A percentile compares a stretch with the other conserved stretches of the same genome.
phyloP scores from a whole-genome alignment of 164 flowering plant species.

The Vitis rotundifolia region DNA sequence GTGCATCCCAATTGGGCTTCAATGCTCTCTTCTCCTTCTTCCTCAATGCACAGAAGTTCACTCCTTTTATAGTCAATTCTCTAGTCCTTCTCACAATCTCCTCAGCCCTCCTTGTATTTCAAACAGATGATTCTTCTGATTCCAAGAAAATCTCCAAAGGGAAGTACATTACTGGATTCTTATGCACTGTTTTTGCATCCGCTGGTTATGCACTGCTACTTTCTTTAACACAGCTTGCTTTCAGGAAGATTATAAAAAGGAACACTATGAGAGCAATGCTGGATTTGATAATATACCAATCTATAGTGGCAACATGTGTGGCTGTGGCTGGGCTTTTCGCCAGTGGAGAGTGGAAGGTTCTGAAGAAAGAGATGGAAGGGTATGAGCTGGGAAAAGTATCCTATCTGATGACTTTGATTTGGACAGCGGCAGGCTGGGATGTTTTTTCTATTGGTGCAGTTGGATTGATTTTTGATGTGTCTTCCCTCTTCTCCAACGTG shows the following conservation, averaged over 20 bases:
- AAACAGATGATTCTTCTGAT: constrained; percentile 8
- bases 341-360: constrained; percentile 34
- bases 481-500: constrained; percentile 36
- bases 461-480: constrained; percentile 33
- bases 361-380: constrained; percentile 27
- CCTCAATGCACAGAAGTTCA: constrained; percentile 36
- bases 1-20: constrained; percentile 37
- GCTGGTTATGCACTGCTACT: constrained; percentile 29
- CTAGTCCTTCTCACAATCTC: constrained; percentile 38
- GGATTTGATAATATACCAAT: constrained; percentile 20
- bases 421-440: constrained; percentile 32
- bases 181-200: constrained; percentile 29
- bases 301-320: constrained; percentile 19
- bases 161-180: constrained; percentile 29
- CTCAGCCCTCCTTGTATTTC: constrained; percentile 30
- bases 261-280: constrained; percentile 15
- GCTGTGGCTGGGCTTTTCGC: constrained; percentile 28
- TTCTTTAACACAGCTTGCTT: constrained; percentile 25
- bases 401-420: constrained; percentile 27
- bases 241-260: constrained; percentile 21
- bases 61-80: constrained; percentile 31
- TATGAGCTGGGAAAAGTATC: constrained; percentile 26
- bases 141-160: constrained; percentile 13
- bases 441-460: constrained; percentile 20
- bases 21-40: constrained; percentile 34